These are phyloP conservation scores for Nannizziopsis arthrosporioides DNA, from an alignment of 2,329 filamentous ascomycete species.

Conservation along the genomic window DNA sequence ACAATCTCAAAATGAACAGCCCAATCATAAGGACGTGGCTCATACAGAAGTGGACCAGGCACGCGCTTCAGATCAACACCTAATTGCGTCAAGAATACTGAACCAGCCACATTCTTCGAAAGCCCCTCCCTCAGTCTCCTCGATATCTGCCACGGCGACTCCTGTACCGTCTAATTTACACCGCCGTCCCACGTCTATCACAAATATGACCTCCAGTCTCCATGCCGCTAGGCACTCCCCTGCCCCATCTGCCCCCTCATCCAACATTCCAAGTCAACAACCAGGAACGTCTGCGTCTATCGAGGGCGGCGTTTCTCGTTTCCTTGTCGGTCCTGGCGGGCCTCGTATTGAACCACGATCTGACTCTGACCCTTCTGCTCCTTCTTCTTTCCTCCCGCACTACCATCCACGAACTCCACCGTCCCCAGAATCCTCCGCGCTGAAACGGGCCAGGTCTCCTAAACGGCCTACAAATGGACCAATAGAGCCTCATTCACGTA, in stretches of 20 bases:
- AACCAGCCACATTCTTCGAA: constrained; percentile 32
- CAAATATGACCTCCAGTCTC: constrained; percentile 26
- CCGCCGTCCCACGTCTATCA: constrained; percentile 28
- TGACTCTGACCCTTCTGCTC: constrained; percentile 36
- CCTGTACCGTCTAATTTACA: constrained; percentile 26
- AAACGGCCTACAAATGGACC: constrained; percentile 27
- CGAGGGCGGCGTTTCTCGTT: constrained; percentile 37
- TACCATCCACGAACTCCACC: constrained; percentile 38
- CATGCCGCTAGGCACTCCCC: constrained; percentile 23
- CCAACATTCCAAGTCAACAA: constrained; percentile 21
- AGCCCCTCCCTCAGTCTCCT: constrained; percentile 39
- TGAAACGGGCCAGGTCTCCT: constrained; percentile 22
- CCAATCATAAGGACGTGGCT: not conserved
- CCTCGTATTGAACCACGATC: constrained; percentile 27
- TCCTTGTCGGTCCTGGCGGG: constrained; percentile 29
- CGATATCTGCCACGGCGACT: constrained; percentile 36
- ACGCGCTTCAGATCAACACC: constrained; percentile 3
- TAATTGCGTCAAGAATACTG: constrained; percentile 22
- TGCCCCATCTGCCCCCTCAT: constrained; percentile 21
- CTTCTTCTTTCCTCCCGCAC: constrained; percentile 38
- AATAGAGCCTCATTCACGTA: constrained; percentile 35
- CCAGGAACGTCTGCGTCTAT: constrained; percentile 38
- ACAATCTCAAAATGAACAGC: constrained; percentile 1
- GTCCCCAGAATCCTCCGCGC: constrained; percentile 26
- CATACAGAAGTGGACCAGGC: not conserved